Percentiles rank a stretch among this genome's conserved stretches.
Evolutionary conservation across 169 alveolate genomes (phyloP).

Genomic region (Plasmodium malariae): DNA sequence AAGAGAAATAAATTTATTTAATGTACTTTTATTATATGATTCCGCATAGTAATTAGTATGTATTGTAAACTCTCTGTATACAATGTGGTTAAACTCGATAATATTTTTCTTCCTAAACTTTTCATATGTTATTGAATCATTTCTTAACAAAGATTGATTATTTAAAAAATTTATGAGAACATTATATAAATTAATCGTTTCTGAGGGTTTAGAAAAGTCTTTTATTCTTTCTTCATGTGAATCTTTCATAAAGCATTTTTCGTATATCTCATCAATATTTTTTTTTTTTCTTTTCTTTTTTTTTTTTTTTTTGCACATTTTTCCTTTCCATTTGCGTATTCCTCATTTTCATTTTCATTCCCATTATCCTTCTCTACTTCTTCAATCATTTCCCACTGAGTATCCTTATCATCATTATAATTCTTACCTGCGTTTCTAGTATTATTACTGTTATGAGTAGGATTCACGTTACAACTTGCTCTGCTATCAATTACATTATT

Average conservation of each 20-base stretch:
- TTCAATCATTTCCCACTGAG: not conserved
- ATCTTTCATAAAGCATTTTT: constrained; percentile 9
- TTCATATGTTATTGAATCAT: constrained; percentile 60
- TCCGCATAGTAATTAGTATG: constrained; percentile 51
- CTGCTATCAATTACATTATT: constrained; percentile 1
- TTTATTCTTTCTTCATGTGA: not conserved
- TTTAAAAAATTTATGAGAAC: constrained; percentile 16
- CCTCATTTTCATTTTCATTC: not conserved
- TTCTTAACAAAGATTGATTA: not conserved
- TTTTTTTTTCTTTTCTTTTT: not conserved
- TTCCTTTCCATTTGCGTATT: constrained; percentile 1
- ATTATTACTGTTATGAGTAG: not conserved
- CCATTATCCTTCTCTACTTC: not conserved
- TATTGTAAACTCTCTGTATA: constrained; percentile 41
- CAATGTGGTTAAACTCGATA: constrained; percentile 44
- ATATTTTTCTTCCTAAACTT: constrained; percentile 32
- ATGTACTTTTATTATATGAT: constrained; percentile 8
- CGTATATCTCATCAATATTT: not conserved
- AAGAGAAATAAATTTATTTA: constrained; percentile 29
- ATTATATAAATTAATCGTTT: constrained; percentile 58
- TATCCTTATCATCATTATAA: not conserved
- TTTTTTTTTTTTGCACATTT: not conserved
- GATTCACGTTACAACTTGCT: not conserved
- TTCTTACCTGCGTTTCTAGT: not conserved
- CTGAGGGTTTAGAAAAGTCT: constrained; percentile 27